A percentile compares a stretch with the other conserved stretches of the same genome.
Conservation (phyloP, 208 protist species). For the Naegleria gruberi region DNA sequence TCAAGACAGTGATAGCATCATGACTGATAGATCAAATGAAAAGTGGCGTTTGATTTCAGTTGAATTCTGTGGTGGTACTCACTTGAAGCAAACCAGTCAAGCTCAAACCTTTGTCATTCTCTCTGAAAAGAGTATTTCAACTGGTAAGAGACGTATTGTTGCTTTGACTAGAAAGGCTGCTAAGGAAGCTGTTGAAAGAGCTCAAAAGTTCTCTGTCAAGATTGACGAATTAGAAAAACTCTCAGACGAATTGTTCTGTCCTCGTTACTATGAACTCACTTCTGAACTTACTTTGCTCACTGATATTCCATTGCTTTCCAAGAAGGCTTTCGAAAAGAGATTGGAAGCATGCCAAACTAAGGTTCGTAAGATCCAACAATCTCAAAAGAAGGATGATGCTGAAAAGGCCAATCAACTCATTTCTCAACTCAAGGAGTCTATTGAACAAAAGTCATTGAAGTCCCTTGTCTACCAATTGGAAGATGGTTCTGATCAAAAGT, state of each 20-base stretch:
- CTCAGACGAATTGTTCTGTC: background rate
- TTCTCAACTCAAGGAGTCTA: background rate
- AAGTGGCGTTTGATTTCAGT: slow-evolving; percentile 77
- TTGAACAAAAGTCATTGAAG: background rate
- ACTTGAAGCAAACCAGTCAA: slow-evolving; percentile 71
- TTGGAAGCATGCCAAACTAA: background rate
- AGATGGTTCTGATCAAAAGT: background rate
- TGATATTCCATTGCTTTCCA: background rate
- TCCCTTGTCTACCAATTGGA: background rate
- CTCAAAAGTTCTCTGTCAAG: background rate
- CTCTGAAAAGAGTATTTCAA: slow-evolving; percentile 72
- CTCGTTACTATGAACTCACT: background rate
- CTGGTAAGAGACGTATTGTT: slow-evolving; percentile 53
- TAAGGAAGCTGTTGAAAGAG: background rate
- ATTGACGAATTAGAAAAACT: background rate
- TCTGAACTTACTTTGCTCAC: background rate
- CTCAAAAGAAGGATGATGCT: background rate
- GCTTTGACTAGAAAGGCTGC: slow-evolving; percentile 42
- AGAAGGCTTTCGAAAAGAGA: background rate
- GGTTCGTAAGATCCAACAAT: background rate
- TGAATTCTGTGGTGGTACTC: slow-evolving; percentile 96
- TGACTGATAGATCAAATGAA: slow-evolving; percentile 61
- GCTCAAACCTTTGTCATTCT: slow-evolving; percentile 78
- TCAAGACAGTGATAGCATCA: slow-evolving; percentile 66
- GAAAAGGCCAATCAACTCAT: background rate